phyloP scores from a whole-genome alignment of 2,329 filamentous ascomycete genomes.

The Pyricularia pennisetigena region DNA sequence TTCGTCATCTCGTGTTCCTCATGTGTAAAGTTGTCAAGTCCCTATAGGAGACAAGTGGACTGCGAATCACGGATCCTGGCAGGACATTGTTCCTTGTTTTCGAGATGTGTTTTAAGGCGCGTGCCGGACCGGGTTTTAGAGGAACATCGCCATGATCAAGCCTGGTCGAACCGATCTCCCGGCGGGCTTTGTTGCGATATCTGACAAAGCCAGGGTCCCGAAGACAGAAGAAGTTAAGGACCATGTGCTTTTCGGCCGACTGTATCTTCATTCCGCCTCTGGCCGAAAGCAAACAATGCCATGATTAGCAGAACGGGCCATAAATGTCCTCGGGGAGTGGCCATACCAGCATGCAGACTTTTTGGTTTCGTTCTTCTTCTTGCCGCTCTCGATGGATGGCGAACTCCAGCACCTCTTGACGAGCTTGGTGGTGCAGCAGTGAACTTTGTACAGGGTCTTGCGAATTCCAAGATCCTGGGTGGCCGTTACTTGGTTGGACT shows the following conservation, averaged over 20 bases:
- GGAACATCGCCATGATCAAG: no score
- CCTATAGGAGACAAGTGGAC: no score
- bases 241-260: background rate
- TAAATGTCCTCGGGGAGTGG: background rate
- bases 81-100: no score
- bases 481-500: background rate
- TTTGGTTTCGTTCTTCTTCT: background rate
- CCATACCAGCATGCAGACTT: background rate
- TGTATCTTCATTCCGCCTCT: background rate
- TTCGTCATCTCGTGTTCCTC: no score
- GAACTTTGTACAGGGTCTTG: background rate
- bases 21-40: no score
- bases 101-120: no score
- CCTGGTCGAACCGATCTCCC: no score
- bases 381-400: background rate
- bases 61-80: no score
- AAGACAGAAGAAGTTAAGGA: background rate
- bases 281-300: background rate
- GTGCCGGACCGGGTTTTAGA: no score
- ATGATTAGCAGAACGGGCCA: background rate
- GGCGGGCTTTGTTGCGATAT: no score
- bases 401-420: background rate
- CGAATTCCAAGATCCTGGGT: background rate
- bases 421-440: background rate
- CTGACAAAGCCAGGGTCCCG: background rate